Evolutionary conservation across 1,284 basidiomycete genomes (phyloP).

Genomic region (Pholiota adiposa): DNA sequence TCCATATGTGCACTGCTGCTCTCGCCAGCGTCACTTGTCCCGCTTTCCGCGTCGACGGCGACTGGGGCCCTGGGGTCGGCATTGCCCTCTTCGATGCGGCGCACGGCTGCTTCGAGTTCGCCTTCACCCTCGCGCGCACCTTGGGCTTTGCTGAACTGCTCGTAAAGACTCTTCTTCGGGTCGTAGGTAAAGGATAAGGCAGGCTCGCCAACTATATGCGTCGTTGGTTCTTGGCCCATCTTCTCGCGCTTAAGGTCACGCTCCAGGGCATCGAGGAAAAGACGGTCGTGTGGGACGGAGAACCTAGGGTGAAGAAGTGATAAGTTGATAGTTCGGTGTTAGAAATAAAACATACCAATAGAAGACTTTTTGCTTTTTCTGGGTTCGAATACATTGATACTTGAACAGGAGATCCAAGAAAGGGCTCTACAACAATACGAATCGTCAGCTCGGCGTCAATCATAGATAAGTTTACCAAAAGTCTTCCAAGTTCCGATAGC

Average conservation of each 20-base stretch:
- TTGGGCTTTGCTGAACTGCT: conserved; percentile 77
- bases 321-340: conserved; percentile 3
- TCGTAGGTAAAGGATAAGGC: conserved; percentile 86
- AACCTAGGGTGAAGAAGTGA: conserved; percentile 30
- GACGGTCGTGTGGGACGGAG: conserved; percentile 88
- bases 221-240: conserved; percentile 84
- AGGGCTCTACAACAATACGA: conserved; percentile 60
- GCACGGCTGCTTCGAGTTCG: conserved; percentile 57
- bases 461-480: neutral
- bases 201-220: conserved; percentile 72
- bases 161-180: conserved; percentile 81
- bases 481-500: neutral
- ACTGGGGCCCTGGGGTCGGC: conserved; percentile 12
- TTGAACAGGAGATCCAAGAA: conserved; percentile 92
- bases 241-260: conserved; percentile 93
- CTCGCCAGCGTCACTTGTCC: conserved; percentile 24
- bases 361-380: conserved; percentile 96
- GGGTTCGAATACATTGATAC: conserved; percentile 92
- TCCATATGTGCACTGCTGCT: conserved; percentile 17
- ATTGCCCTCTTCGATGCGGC: conserved; percentile 34
- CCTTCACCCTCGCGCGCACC: conserved; percentile 58
- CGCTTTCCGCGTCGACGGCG: conserved; percentile 19
- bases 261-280: conserved; percentile 92
- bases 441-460: neutral
- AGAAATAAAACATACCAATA: conserved; percentile 69